phyloP scores from a whole-genome alignment of 352 stramenopile species.

The Pythium scleroteichum region DNA sequence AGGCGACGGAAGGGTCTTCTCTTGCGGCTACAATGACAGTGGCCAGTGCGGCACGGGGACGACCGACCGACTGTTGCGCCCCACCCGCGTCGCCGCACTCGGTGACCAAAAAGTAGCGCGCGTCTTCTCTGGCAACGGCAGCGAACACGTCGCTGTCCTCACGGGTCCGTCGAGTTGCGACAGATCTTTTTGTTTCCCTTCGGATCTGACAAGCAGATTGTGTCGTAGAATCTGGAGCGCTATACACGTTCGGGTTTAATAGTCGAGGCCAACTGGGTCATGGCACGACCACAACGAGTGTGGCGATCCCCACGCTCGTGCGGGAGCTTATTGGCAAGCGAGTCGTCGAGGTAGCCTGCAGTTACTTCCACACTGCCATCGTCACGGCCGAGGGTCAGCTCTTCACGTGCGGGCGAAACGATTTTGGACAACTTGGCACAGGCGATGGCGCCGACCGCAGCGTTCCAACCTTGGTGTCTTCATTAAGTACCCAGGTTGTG shows the following conservation, averaged over 20 bases:
- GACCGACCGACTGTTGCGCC: slow-evolving; percentile 68
- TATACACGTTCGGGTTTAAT: slow-evolving; percentile 94
- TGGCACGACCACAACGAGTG: slow-evolving; percentile 61
- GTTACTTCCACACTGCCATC: slow-evolving; percentile 92
- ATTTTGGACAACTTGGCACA: slow-evolving; percentile 90
- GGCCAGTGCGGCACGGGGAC: slow-evolving; percentile 89
- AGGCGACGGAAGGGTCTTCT: slow-evolving; percentile 81
- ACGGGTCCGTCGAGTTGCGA: slow-evolving; percentile 38
- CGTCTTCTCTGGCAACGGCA: slow-evolving; percentile 91
- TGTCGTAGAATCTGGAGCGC: slow-evolving; percentile 53
- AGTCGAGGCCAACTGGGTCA: slow-evolving; percentile 88
- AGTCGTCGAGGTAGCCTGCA: slow-evolving; percentile 86
- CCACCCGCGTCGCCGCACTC: slow-evolving; percentile 51
- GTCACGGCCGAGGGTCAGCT: slow-evolving; percentile 77
- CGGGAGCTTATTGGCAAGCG: slow-evolving; percentile 41
- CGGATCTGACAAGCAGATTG: no score
- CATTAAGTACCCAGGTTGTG: slow-evolving; percentile 48
- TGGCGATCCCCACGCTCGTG: slow-evolving; percentile 52
- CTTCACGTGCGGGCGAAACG: slow-evolving; percentile 90
- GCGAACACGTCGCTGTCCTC: slow-evolving; percentile 89
- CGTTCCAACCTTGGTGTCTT: slow-evolving; percentile 55
- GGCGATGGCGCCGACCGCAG: slow-evolving; percentile 70
- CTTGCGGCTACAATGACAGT: slow-evolving; percentile 94
- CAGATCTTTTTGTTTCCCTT: no score
- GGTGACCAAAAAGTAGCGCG: slow-evolving; percentile 60